phyloP scores from a whole-genome alignment of 352 stramenopile species.

The Bremia lactucae region DNA sequence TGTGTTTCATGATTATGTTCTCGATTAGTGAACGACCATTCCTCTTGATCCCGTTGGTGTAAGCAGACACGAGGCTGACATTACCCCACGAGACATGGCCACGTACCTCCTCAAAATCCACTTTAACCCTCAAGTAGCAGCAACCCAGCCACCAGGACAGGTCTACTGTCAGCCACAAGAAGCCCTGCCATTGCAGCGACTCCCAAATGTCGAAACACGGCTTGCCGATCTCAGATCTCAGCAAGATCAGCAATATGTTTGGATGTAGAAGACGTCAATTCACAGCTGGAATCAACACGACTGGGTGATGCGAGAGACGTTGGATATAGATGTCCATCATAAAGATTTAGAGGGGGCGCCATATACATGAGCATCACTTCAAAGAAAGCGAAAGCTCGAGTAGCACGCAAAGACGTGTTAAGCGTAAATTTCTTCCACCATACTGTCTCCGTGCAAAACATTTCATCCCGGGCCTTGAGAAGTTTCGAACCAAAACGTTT shows the following conservation, averaged over 20 bases:
- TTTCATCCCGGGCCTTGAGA: not conserved
- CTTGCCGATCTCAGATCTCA: not conserved
- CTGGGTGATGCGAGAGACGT: too few species aligned
- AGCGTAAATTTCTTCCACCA: not conserved
- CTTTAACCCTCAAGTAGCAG: not conserved
- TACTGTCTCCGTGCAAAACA: not conserved
- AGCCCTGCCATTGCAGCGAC: not conserved
- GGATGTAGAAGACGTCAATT: not conserved
- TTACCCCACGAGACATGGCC: not conserved
- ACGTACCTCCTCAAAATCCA: not conserved
- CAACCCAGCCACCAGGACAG: not conserved
- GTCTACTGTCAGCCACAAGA: not conserved
- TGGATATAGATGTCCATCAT: too few species aligned
- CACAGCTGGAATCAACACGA: not conserved
- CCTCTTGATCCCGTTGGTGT: not conserved
- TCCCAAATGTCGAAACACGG: not conserved
- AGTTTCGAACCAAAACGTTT: not conserved
- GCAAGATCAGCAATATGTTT: not conserved
- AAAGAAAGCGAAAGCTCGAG: not conserved
- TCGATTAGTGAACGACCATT: not conserved
- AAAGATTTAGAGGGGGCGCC: too few species aligned
- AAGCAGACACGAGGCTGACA: not conserved
- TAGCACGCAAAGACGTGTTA: not conserved
- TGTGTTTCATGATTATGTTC: not conserved
- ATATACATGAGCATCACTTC: too few species aligned